Base-by-base conservation (phyloP, 176 grass and related monocot species). In the Triticum turgidum region DNA sequence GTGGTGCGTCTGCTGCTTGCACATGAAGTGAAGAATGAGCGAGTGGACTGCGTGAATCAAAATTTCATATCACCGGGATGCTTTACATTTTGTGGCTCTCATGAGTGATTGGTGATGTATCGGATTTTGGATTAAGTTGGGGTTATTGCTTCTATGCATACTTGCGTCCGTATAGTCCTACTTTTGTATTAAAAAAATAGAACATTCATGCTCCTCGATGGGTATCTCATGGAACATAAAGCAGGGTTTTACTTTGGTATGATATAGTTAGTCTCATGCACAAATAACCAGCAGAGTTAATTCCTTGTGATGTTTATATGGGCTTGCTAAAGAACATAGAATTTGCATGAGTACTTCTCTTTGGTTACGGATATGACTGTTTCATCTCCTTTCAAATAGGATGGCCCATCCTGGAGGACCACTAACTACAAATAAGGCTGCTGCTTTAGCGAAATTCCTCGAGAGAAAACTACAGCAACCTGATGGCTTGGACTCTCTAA, bases 401-500 rank as follows among this genome's bases (percentile, higher is more conserved):
- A 88, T 91, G 85, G 90, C 97, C 79, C 94, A 99, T 89, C 94
- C 97, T 27, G 89, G 94, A 73, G 94, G 97, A 81, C 92, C 94
- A 51, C 73, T 99, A 76, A 96, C 90, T 56, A 99, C 97, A 78
- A 96, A 99, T 82, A 99, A 99, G 89, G 97, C 97, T 88, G 94
- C 94, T n/a, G 94, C 97, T 37, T 90, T 99, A 80, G 97, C 92
- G 20, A 99, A 96, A 75, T 99, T 99, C 83, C 92, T 99, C 2
- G 94, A 99, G 92, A 92, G 97, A 80, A 99, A 99, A 80, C 94
- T 99, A 52, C 94, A 94, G 87, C 89, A 94, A 42, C 92, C 97
- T 83, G 94, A 96, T 88, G 94, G 92, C 47, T 67, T 99, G 68
- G 90, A 91, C 34, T 92, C 92, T 64, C 78, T 99, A 49, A 88